Conservation (phyloP, 208 protist species). For the Crithidia fasciculata region DNA sequence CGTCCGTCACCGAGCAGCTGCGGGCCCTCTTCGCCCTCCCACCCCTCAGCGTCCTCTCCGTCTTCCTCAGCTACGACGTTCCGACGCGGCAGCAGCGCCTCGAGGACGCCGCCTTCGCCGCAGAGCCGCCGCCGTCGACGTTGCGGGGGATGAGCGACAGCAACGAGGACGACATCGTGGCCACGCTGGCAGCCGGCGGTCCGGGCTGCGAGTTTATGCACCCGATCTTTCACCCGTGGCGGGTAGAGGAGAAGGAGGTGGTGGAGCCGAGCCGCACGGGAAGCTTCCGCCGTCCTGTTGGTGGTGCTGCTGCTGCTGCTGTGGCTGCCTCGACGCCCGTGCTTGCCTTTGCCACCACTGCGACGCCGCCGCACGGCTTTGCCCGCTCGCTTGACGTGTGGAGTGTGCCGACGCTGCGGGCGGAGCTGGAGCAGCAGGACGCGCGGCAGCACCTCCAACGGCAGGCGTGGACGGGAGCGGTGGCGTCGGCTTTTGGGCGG, state of each 20-base stretch:
- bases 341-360: neutral
- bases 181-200: neutral
- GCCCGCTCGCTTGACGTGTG: conserved; percentile 17
- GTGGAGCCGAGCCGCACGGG: neutral
- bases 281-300: conserved; percentile 8
- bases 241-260: conserved; percentile 19
- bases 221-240: conserved; percentile 21
- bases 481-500: neutral
- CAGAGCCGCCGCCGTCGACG: conserved; percentile 2
- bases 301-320: neutral
- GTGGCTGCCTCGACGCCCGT: neutral
- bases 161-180: conserved; percentile 15
- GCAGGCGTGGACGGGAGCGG: conserved; percentile 19
- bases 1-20: conserved; percentile 17
- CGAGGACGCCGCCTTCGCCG: conserved; percentile 33
- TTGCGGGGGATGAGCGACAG: conserved; percentile 7
- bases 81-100: conserved; percentile 61
- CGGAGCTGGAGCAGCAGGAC: conserved; percentile 33
- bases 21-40: conserved; percentile 48
- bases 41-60: conserved; percentile 66
- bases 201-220: conserved; percentile 10
- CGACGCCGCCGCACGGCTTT: neutral
- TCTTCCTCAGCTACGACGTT: conserved; percentile 76
- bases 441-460: conserved; percentile 29
- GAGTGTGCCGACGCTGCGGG: conserved; percentile 25